Conservation (phyloP, 257 asterid species). For the Osmanthus fragrans region DNA sequence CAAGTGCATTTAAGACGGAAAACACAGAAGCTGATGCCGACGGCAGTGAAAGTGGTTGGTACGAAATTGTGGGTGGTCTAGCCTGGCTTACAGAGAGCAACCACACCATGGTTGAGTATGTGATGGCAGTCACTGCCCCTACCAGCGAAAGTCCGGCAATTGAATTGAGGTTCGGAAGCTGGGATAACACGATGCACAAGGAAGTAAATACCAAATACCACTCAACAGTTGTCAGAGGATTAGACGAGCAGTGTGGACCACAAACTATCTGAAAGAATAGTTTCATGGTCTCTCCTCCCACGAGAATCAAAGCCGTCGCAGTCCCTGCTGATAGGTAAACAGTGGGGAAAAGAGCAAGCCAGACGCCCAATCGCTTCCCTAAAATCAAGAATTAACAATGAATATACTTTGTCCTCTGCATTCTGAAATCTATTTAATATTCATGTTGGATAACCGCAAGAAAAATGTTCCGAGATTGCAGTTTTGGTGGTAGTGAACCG, state of each 20-base stretch:
- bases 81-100: slow-evolving; percentile 86
- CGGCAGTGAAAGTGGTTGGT: slow-evolving; percentile 71
- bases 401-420: not conserved
- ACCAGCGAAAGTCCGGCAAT: slow-evolving; percentile 95
- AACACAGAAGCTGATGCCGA: slow-evolving; percentile 57
- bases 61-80: slow-evolving; percentile 74
- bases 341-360: slow-evolving; percentile 98
- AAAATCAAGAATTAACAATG: slow-evolving; percentile 3
- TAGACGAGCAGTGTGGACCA: slow-evolving; percentile 83
- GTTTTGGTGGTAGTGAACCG: not conserved
- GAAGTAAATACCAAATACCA: slow-evolving; percentile 98
- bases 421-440: not conserved
- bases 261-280: slow-evolving; percentile 91
- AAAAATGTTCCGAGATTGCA: not conserved
- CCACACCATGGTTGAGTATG: slow-evolving; percentile 95
- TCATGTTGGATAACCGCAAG: not conserved
- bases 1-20: slow-evolving; percentile 85
- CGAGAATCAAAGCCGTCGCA: slow-evolving; percentile 86
- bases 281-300: slow-evolving; percentile 99
- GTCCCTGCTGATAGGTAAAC: slow-evolving; percentile 97
- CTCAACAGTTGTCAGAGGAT: slow-evolving; percentile 93
- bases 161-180: slow-evolving; percentile 95
- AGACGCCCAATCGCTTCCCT: slow-evolving; percentile 91
- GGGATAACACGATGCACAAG: slow-evolving; percentile 89
- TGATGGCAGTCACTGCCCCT: slow-evolving; percentile 93